These are phyloP conservation scores for Millerozyma acaciae DNA, from an alignment of 805 yeast genomes.

Conservation along the genomic window DNA sequence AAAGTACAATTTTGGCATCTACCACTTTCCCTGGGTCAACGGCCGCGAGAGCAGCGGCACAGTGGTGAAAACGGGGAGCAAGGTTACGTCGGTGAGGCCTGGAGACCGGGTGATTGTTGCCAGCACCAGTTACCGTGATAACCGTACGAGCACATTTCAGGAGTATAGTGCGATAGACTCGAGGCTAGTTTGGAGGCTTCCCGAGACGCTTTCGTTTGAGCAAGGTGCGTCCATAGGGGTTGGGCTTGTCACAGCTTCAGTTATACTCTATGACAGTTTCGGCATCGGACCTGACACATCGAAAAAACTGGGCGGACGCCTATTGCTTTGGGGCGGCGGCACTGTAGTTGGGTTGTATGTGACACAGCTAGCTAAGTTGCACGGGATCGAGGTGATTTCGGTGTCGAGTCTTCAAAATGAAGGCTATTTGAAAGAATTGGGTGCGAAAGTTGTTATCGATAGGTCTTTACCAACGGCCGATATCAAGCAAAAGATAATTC, in stretches of 20 bases:
- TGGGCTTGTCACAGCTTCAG: slow-evolving; percentile 43
- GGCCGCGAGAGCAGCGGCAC: slow-evolving; percentile 46
- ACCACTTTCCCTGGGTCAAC: slow-evolving; percentile 48
- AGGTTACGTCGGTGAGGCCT: slow-evolving; percentile 23
- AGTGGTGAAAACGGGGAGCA: slow-evolving; percentile 30
- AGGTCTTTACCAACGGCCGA: slow-evolving; percentile 22
- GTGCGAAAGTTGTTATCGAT: slow-evolving; percentile 33
- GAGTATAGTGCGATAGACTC: slow-evolving; percentile 43
- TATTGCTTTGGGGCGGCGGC: slow-evolving; percentile 48
- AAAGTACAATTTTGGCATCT: slow-evolving; percentile 42
- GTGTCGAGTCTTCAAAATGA: slow-evolving; percentile 19
- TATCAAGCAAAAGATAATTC: slow-evolving; percentile 7
- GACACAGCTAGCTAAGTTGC: slow-evolving; percentile 38
- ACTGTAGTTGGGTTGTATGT: slow-evolving; percentile 44
- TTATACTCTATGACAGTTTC: slow-evolving; percentile 19
- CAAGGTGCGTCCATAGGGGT: slow-evolving; percentile 47
- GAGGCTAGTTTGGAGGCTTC: slow-evolving; percentile 43
- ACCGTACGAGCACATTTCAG: slow-evolving; percentile 46
- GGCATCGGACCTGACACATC: slow-evolving; percentile 7
- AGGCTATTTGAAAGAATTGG: slow-evolving; percentile 17
- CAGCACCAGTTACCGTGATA: slow-evolving; percentile 45
- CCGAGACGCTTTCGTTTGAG: slow-evolving; percentile 28
- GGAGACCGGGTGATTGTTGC: slow-evolving; percentile 42
- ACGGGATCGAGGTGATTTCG: slow-evolving; percentile 35
- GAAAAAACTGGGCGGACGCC: slow-evolving; percentile 1